Conservation (phyloP, 2,329 filamentous ascomycete genomes). For the Alternaria solani region DNA sequence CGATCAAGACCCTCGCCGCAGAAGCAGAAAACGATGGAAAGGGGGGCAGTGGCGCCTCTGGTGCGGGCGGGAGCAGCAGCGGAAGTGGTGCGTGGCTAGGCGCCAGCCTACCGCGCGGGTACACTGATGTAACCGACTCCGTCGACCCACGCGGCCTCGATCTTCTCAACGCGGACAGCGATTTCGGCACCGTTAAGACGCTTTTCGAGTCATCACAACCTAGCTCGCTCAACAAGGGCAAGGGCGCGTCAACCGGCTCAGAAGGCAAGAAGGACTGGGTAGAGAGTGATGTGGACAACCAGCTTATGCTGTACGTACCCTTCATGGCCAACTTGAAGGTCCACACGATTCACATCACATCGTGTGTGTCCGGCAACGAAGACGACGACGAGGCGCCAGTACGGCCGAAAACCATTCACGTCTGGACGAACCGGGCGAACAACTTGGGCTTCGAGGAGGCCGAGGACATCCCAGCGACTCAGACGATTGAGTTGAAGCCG, state of each 20-base stretch:
- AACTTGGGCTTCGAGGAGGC: constrained; percentile 96
- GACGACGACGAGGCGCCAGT: constrained; percentile 79
- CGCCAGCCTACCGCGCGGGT: constrained; percentile 77
- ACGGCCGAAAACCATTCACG: constrained; percentile 81
- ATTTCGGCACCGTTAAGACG: constrained; percentile 74
- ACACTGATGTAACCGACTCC: constrained; percentile 82
- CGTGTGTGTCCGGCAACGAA: constrained; percentile 66
- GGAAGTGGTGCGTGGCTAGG: constrained; percentile 72
- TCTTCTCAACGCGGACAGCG: constrained; percentile 84
- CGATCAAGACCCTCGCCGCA: constrained; percentile 73
- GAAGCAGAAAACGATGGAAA: constrained; percentile 64
- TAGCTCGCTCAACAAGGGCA: constrained; percentile 61
- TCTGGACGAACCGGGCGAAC: constrained; percentile 88
- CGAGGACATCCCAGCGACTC: constrained; percentile 82
- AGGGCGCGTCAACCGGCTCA: constrained; percentile 63
- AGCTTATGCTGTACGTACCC: constrained; percentile 90
- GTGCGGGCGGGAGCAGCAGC: constrained; percentile 46
- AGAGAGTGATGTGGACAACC: constrained; percentile 96
- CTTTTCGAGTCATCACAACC: constrained; percentile 78
- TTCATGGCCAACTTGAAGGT: constrained; percentile 90
- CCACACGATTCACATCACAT: constrained; percentile 87
- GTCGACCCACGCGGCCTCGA: constrained; percentile 83
- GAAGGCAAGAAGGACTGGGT: constrained; percentile 78
- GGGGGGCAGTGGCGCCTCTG: constrained; percentile 53
- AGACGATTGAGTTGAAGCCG: constrained; percentile 76